Evolutionary conservation across 2,329 filamentous ascomycete species (phyloP), one percentile per base, ranked within the genome.

Genomic region (Penicillium fuscoglaucum): DNA sequence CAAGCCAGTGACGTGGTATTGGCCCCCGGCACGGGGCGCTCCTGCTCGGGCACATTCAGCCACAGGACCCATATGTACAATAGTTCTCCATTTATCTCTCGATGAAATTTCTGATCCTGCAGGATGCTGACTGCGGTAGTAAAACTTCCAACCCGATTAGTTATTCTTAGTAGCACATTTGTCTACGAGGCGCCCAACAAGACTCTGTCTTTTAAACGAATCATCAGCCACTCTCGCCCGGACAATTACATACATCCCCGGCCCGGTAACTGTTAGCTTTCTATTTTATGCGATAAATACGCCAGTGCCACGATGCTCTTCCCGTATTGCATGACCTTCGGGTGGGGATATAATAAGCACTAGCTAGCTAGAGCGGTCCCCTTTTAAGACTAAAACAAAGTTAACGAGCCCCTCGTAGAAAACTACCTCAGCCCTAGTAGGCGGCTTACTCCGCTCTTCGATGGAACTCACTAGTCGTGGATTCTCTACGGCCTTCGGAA

Each of bases 281-380:
- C 17, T 29, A 28, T 29, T 29, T 10, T 28, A 3, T 40, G 7
- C 1, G 2, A 8, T 15, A 24, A 43, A 50, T 35, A 15, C 6
- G 7, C 10, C 6, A 26, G 17, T 50, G 6, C 6, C 17, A 29
- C 28, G 13, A 33, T 17, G 2, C 19, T 31, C 19, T 26, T 31
- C 15, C 3, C 13, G n/a, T 26, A 10, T 44, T 35, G 47, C 31
- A 28, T 53, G 35, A 47, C 43, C 8, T 37, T 19, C 6, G 17
- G 29, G 13, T 10, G 17, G 28, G 35, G 43, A 21, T 24, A 40
- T 24, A 39, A 53, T 57, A 57, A 53, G 49, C 48, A 13, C 49
- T 35, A 52, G 6, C 19, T 46, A 19, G 12, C 29, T 33, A 35
- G 37, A 40, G 26, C n/a, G 17, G 17, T 2, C 17, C 37, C 39